These are phyloP conservation scores for Stellera chamaejasme DNA, from an alignment of 345 rosid species.

Conservation along the genomic window DNA sequence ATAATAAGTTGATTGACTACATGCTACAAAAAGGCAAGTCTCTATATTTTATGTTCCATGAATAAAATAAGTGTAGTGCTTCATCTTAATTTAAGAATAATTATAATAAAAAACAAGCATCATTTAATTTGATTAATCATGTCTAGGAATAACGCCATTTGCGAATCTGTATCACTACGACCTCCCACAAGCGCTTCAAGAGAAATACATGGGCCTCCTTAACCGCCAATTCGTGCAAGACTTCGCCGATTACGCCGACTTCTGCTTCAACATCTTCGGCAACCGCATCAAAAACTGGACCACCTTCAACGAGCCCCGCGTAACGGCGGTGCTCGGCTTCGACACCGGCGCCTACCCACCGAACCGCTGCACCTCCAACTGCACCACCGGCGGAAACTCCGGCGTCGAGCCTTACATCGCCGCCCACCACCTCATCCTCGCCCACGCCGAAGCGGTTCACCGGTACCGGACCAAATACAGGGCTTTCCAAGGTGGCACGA, in stretches of 20 bases:
- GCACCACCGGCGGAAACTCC: conserved; percentile 56
- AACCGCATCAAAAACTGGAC: conserved; percentile 87
- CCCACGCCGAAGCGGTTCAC: conserved; percentile 68
- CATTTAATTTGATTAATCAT: background rate
- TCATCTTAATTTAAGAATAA: too few species aligned
- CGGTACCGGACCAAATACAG: conserved; percentile 69
- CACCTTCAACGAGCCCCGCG: conserved; percentile 86
- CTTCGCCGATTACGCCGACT: conserved; percentile 78
- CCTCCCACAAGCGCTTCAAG: conserved; percentile 75
- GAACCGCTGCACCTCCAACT: conserved; percentile 76
- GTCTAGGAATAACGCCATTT: conserved; percentile 71
- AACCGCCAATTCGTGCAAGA: conserved; percentile 72
- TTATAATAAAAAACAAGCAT: too few species aligned
- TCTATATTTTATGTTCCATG: too few species aligned
- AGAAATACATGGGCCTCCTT: conserved; percentile 61
- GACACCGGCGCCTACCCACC: conserved; percentile 74
- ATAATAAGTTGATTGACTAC: conserved; percentile 71
- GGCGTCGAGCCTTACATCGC: conserved; percentile 78
- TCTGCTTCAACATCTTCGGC: conserved; percentile 69
- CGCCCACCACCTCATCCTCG: conserved; percentile 67
- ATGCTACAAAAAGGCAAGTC: conserved; percentile 43
- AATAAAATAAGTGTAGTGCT: too few species aligned
- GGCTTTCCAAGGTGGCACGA: conserved; percentile 65
- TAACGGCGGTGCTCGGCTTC: conserved; percentile 74
- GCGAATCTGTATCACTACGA: conserved; percentile 86